A percentile compares a stretch with the other conserved stretches of the same genome.
Evolutionary conservation across 257 asterid species (phyloP).

Genomic region (Scutellaria galericulata): DNA sequence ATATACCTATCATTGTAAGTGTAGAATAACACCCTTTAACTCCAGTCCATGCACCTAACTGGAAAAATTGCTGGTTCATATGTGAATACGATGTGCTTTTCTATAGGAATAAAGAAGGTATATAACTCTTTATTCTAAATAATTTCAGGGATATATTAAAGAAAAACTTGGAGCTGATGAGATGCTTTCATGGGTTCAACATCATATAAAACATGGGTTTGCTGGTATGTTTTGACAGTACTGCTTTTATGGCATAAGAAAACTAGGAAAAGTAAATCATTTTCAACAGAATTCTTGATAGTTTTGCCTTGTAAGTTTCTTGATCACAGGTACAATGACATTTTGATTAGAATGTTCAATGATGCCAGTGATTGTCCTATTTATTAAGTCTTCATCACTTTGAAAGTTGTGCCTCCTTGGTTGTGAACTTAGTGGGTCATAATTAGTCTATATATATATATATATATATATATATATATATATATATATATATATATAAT

Average conservation of each 20-base stretch:
- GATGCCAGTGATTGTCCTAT: background rate
- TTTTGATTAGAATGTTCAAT: conserved; percentile 13
- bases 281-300: conserved; percentile 10
- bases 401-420: conserved; percentile 1
- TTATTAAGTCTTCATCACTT: background rate
- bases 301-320: background rate
- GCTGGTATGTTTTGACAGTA: conserved; percentile 53
- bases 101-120: conserved; percentile 13
- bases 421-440: background rate
- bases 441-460: too few species aligned
- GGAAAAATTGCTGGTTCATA: conserved; percentile 9
- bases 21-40: conserved; percentile 24
- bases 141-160: conserved; percentile 50
- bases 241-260: background rate
- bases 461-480: too few species aligned
- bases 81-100: conserved; percentile 15
- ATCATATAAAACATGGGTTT: conserved; percentile 66
- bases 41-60: conserved; percentile 10
- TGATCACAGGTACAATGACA: conserved; percentile 8
- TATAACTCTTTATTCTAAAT: background rate
- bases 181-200: conserved; percentile 64
- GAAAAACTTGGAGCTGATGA: conserved; percentile 80
- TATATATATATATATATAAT: background rate
- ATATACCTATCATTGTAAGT: conserved; percentile 59
- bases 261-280: conserved; percentile 18